Conservation (phyloP, 305 asterid genomes). For the Fraxinus floribunda region DNA sequence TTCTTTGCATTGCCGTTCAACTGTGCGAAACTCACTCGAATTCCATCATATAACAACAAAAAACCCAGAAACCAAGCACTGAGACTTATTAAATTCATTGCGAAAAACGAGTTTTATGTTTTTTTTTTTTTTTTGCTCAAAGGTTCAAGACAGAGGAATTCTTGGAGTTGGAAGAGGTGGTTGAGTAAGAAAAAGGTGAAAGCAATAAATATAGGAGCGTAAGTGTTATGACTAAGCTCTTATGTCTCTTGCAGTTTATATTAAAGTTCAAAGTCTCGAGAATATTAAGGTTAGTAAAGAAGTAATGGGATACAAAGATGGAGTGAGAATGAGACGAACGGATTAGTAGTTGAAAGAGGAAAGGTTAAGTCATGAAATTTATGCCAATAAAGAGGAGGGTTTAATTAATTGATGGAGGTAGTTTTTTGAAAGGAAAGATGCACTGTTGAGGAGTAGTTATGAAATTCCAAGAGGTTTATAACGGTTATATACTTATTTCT, state of each 20-base stretch:
- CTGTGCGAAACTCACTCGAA: conserved; percentile 8
- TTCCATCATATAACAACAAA: conserved; percentile 12
- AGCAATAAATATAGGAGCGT: conserved; percentile 55
- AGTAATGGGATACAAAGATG: not conserved
- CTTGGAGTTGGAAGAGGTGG: conserved; percentile 6
- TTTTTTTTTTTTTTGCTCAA: not conserved
- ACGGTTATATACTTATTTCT: conserved; percentile 11
- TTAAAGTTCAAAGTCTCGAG: not conserved
- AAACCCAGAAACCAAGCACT: conserved; percentile 12
- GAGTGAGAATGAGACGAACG: not conserved
- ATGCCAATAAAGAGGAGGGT: not conserved
- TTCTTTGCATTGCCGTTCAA: not conserved
- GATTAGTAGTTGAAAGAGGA: conserved; percentile 5
- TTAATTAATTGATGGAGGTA: conserved; percentile 7
- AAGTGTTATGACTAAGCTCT: not conserved
- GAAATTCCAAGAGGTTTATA: conserved; percentile 23
- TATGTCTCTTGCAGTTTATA: not conserved
- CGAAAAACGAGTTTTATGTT: not conserved
- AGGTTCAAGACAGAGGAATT: not conserved
- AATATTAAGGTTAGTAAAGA: not conserved
- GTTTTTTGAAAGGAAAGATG: not conserved
- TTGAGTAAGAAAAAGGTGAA: conserved; percentile 33
- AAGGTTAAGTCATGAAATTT: conserved; percentile 9
- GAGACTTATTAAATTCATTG: conserved; percentile 29
- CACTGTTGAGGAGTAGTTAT: conserved; percentile 41